phyloP scores from a whole-genome alignment of 257 asterid species.

The Nicotiana tomentosiformis region DNA sequence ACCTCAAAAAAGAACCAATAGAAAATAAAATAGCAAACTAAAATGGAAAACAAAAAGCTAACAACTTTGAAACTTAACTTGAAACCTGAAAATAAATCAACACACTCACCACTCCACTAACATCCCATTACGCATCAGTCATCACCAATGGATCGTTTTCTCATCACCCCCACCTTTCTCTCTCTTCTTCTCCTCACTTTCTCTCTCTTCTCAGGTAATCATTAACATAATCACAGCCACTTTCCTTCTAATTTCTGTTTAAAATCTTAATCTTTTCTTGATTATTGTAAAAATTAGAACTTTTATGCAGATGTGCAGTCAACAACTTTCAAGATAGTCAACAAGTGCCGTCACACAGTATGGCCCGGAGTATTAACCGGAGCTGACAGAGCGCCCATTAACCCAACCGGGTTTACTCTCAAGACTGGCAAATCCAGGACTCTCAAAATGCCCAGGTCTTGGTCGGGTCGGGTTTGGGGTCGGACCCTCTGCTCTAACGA shows the following conservation, averaged over 20 bases:
- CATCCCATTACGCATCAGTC: not conserved
- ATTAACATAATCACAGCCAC: not conserved
- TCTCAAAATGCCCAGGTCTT: conserved; percentile 53
- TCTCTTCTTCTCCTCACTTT: conserved; percentile 30
- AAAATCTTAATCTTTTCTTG: not conserved
- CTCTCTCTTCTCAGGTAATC: conserved; percentile 42
- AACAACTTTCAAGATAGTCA: conserved; percentile 76
- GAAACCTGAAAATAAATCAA: not conserved
- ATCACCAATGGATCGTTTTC: conserved; percentile 34
- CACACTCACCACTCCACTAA: not conserved
- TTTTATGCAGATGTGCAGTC: conserved; percentile 44
- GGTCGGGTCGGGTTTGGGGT: conserved; percentile 98
- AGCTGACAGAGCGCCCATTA: conserved; percentile 54
- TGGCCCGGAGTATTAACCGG: conserved; percentile 97
- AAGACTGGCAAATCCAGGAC: conserved; percentile 60
- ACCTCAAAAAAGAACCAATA: no score
- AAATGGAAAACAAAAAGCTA: not conserved
- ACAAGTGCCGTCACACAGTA: conserved; percentile 75
- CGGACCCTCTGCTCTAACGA: conserved; percentile 70
- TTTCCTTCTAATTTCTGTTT: not conserved
- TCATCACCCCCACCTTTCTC: conserved; percentile 23
- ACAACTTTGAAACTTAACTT: not conserved
- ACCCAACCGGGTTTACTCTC: conserved; percentile 73
- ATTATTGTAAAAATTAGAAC: not conserved
- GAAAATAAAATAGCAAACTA: not conserved